A percentile compares a stretch with the other conserved stretches of the same genome.
Conservation (phyloP, 2,329 filamentous ascomycete species). For the Rugonectria rugulosa region DNA sequence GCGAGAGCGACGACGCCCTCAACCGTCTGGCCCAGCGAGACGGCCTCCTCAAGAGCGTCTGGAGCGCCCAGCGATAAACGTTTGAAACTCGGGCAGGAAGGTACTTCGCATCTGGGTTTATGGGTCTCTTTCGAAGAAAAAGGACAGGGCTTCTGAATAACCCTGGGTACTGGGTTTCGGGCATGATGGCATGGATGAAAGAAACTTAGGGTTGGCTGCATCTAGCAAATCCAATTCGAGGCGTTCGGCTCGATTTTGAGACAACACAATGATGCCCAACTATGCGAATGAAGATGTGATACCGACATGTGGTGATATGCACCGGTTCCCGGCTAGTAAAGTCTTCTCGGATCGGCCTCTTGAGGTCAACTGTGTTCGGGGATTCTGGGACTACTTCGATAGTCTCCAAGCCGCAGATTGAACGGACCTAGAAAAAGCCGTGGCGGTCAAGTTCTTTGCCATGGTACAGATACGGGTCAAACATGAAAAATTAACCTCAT, state of each 20-base stretch:
- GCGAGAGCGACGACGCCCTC: slow-evolving; percentile 95
- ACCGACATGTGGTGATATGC: slow-evolving; percentile 34
- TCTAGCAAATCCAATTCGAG: slow-evolving; percentile 55
- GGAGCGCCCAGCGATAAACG: slow-evolving; percentile 76
- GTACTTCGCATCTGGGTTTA: slow-evolving; percentile 35
- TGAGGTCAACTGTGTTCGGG: slow-evolving; percentile 52
- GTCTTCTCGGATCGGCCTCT: slow-evolving; percentile 57
- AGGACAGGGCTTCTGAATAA: slow-evolving; percentile 37
- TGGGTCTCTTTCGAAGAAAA: slow-evolving; percentile 31
- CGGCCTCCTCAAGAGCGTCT: slow-evolving; percentile 96
- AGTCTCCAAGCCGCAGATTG: slow-evolving; percentile 66
- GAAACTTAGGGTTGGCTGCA: slow-evolving; percentile 52
- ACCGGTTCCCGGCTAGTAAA: slow-evolving; percentile 60
- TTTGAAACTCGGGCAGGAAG: slow-evolving; percentile 28
- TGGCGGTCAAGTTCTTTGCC: slow-evolving; percentile 60
- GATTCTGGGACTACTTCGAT: slow-evolving; percentile 65
- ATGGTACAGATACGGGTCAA: slow-evolving; percentile 73
- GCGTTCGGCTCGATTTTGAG: slow-evolving; percentile 56
- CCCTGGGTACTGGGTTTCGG: slow-evolving; percentile 44
- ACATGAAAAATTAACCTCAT: slow-evolving; percentile 49
- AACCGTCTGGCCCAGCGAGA: slow-evolving; percentile 97
- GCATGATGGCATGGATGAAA: slow-evolving; percentile 50
- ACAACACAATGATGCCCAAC: slow-evolving; percentile 45
- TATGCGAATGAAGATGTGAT: slow-evolving; percentile 40
- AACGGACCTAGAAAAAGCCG: slow-evolving; percentile 67